Evolutionary conservation across 768 basidiomycete species (phyloP).

Genomic region (Rhizopogon vulgaris): DNA sequence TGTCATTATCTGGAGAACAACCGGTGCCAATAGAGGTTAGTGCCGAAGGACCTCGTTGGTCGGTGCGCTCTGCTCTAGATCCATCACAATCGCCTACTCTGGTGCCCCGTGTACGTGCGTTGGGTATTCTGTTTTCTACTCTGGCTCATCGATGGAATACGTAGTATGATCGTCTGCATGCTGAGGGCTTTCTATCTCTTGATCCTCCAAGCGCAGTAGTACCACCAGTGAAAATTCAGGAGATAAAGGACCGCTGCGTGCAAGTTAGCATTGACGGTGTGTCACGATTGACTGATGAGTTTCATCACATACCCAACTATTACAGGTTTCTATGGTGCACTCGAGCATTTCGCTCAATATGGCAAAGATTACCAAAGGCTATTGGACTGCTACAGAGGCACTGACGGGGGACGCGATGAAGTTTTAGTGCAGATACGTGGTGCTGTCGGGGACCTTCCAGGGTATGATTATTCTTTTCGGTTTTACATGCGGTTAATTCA

Average conservation of each 20-base stretch:
- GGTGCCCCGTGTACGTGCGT: not conserved
- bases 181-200: slow-evolving; percentile 1
- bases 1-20: not conserved
- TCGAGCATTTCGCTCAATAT: slow-evolving; percentile 27
- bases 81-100: not conserved
- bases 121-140: not conserved
- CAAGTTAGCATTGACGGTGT: not conserved
- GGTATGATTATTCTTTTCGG: not conserved
- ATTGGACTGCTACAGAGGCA: not conserved
- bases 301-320: not conserved
- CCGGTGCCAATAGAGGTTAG: not conserved
- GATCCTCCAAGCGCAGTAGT: not conserved
- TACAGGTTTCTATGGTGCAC: slow-evolving; percentile 20
- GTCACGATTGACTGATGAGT: not conserved
- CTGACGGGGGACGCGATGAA: not conserved
- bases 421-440: not conserved
- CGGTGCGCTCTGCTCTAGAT: not conserved
- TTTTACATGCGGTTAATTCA: not conserved
- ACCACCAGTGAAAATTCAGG: not conserved
- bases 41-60: not conserved
- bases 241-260: not conserved
- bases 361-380: slow-evolving; percentile 27
- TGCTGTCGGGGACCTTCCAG: not conserved
- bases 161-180: not conserved
- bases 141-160: not conserved